Conservation (phyloP, 306 rosid genomes). For the Morella rubra region DNA sequence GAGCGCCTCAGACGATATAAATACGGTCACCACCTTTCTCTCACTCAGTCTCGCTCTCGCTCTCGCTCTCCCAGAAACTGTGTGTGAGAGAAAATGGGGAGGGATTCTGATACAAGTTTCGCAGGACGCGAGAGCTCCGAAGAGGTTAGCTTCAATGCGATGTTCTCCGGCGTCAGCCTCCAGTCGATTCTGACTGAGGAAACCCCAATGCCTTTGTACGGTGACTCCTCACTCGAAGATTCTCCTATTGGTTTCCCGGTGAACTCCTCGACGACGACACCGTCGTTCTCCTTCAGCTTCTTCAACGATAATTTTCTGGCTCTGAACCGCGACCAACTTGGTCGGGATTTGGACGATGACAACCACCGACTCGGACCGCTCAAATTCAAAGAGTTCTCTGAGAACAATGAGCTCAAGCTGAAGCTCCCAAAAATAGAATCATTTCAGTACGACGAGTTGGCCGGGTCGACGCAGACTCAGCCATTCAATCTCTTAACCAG, state of each 20-base stretch:
- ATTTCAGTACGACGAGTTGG: not conserved
- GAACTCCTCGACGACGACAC: not conserved
- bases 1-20: not conserved
- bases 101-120: not conserved
- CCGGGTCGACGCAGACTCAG: conserved; percentile 2
- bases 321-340: not conserved
- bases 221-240: not conserved
- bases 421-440: conserved; percentile 37
- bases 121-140: conserved; percentile 9
- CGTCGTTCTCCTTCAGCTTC: not conserved
- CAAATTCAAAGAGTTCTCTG: not conserved
- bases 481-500: conserved; percentile 33
- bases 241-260: not conserved
- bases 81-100: conserved; percentile 23
- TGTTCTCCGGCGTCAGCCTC: conserved; percentile 50
- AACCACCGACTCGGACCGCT: not conserved
- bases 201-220: conserved; percentile 16
- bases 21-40: not conserved
- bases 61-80: not conserved
- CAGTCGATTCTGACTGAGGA: conserved; percentile 46
- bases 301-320: conserved; percentile 20
- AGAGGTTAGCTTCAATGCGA: conserved; percentile 37
- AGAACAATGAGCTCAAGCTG: not conserved
- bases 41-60: not conserved
- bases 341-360: not conserved